These are phyloP conservation scores for Neurospora cerealis DNA, from an alignment of 495 filamentous ascomycete species.

Conservation along the genomic window DNA sequence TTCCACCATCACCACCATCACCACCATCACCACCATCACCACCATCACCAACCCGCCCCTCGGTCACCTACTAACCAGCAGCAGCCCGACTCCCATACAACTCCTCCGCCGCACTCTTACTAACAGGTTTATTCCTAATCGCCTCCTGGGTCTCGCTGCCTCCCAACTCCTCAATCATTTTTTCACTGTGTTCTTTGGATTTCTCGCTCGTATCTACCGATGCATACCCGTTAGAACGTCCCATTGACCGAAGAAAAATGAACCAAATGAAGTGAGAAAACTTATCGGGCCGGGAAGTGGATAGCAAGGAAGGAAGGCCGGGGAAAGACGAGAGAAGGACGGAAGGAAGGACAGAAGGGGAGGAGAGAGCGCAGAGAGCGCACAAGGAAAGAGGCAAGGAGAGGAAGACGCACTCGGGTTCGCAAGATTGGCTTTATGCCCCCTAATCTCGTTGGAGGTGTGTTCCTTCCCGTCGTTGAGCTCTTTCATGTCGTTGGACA, in stretches of 20 bases:
- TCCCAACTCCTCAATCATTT: conserved; percentile 15
- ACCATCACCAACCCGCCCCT: neutral
- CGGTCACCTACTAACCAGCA: conserved; percentile 5
- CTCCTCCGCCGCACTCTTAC: conserved; percentile 23
- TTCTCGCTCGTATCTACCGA: conserved; percentile 18
- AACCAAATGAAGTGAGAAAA: no score
- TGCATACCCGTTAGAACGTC: neutral
- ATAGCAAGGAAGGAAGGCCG: neutral
- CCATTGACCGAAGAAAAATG: no score
- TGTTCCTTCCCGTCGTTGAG: conserved; percentile 24
- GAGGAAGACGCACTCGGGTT: conserved; percentile 13
- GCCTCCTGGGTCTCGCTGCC: conserved; percentile 20
- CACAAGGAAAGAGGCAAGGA: neutral
- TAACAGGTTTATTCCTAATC: conserved; percentile 16
- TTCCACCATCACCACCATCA: neutral
- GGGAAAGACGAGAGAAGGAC: neutral
- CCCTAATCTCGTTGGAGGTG: conserved; percentile 19
- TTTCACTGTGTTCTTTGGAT: conserved; percentile 17
- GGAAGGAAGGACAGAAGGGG: neutral
- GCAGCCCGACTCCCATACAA: conserved; percentile 23
- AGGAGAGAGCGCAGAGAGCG: no score
- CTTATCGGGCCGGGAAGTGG: neutral
- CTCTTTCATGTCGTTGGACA: conserved; percentile 33
- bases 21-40: neutral
- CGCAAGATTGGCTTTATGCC: conserved; percentile 20